phyloP scores from a whole-genome alignment of 169 alveolate species.

The Eimeria tenella region DNA sequence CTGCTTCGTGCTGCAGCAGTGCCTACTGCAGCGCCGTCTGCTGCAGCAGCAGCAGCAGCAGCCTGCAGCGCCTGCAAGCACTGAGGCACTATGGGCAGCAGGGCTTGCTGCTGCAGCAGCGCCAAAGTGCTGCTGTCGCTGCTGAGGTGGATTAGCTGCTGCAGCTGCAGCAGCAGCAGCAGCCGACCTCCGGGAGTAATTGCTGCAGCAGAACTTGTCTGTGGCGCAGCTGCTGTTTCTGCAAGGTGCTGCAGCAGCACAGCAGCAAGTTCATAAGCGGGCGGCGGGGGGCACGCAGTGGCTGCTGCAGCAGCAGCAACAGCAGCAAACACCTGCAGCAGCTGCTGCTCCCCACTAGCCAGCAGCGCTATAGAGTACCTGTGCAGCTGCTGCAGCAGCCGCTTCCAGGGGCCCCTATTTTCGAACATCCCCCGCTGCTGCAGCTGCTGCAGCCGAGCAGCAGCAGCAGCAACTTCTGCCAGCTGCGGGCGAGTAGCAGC shows the following conservation, averaged over 20 bases:
- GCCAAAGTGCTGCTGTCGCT: not conserved
- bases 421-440: not conserved
- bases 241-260: not conserved
- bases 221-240: too few species aligned
- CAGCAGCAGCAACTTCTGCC: not conserved
- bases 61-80: not conserved
- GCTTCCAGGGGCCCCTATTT: constrained; percentile 8
- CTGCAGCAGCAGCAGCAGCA: not conserved
- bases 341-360: not conserved
- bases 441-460: not conserved
- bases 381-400: not conserved
- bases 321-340: constrained; percentile 11
- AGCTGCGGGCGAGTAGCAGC: not conserved
- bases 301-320: not conserved
- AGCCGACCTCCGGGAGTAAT: not conserved
- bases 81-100: not conserved
- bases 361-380: not conserved
- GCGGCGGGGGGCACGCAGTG: constrained; percentile 10
- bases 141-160: not conserved
- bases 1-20: too few species aligned
- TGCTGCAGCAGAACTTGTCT: not conserved
- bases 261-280: not conserved
- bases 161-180: constrained; percentile 39
- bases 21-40: too few species aligned
- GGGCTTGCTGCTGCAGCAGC: not conserved